Evolutionary conservation across 2,329 filamentous ascomycete species (phyloP).

Genomic region (Fusarium continuum): DNA sequence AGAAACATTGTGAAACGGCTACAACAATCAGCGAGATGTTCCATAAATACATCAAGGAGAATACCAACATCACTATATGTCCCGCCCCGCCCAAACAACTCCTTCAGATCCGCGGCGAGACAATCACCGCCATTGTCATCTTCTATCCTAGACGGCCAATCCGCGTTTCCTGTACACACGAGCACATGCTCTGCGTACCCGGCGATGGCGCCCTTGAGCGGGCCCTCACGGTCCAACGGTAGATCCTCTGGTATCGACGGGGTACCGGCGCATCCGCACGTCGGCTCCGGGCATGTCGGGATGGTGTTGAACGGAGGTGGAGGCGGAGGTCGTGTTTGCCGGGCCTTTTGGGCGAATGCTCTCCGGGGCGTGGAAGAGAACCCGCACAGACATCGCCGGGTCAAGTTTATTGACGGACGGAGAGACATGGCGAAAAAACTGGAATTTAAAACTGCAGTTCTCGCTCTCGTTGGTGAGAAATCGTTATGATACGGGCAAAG

Average conservation of each 20-base stretch:
- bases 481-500: background rate
- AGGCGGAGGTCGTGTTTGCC: constrained; percentile 27
- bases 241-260: constrained; percentile 72
- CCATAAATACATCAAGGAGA: background rate
- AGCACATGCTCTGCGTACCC: constrained; percentile 84
- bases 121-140: constrained; percentile 76
- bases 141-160: constrained; percentile 88
- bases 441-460: background rate
- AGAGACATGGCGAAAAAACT: constrained; percentile 28
- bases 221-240: constrained; percentile 76
- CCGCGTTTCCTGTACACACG: constrained; percentile 79
- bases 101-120: constrained; percentile 76
- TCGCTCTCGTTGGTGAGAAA: background rate
- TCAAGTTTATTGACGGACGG: constrained; percentile 25
- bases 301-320: constrained; percentile 55
- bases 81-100: constrained; percentile 72
- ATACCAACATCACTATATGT: constrained; percentile 70
- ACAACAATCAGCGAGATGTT: constrained; percentile 53
- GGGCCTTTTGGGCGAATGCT: constrained; percentile 27
- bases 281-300: constrained; percentile 74
- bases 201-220: constrained; percentile 79
- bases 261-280: constrained; percentile 76
- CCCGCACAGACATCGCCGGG: constrained; percentile 14
- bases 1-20: constrained; percentile 87
- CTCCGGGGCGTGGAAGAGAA: constrained; percentile 12